Percentiles rank a stretch among this genome's conserved stretches.
These are phyloP conservation scores for Fusarium denticulatum DNA, from an alignment of 2,329 filamentous ascomycete genomes.

Conservation along the genomic window DNA sequence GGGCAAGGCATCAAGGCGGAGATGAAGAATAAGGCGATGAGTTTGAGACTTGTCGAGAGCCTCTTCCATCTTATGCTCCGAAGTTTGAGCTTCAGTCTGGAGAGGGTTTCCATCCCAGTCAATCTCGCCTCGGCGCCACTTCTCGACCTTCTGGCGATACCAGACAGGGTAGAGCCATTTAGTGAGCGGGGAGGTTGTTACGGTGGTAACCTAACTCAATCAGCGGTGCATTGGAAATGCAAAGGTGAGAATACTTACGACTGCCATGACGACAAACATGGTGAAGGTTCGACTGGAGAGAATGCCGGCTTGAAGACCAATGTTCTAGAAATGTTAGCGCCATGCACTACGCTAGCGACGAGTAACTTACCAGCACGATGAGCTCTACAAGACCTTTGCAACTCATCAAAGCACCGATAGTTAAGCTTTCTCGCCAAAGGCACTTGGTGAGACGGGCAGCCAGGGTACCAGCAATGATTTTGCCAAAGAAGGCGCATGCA, in stretches of 20 bases:
- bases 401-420: constrained; percentile 92
- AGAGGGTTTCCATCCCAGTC: constrained; percentile 74
- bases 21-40: constrained; percentile 40
- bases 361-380: constrained; percentile 80
- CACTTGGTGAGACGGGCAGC: constrained; percentile 77
- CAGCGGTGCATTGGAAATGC: not conserved
- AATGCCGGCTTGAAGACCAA: constrained; percentile 85
- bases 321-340: constrained; percentile 56
- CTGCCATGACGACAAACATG: constrained; percentile 94
- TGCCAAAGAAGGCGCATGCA: constrained; percentile 82
- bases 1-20: constrained; percentile 44
- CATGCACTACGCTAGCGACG: fast-evolving
- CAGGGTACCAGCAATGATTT: constrained; percentile 83
- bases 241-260: constrained; percentile 51
- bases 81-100: constrained; percentile 36
- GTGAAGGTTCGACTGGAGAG: constrained; percentile 85
- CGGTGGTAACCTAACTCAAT: constrained; percentile 72
- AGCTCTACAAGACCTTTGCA: constrained; percentile 95
- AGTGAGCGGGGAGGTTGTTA: constrained; percentile 82
- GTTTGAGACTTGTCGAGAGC: constrained; percentile 42
- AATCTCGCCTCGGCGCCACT: constrained; percentile 82
- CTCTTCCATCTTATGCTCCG: constrained; percentile 42
- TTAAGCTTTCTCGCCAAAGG: constrained; percentile 89
- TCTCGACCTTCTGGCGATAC: constrained; percentile 63
- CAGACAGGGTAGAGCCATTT: constrained; percentile 76